Evolutionary conservation across 805 yeast species (phyloP).

Genomic region (Diddensiella santjacobensis): DNA sequence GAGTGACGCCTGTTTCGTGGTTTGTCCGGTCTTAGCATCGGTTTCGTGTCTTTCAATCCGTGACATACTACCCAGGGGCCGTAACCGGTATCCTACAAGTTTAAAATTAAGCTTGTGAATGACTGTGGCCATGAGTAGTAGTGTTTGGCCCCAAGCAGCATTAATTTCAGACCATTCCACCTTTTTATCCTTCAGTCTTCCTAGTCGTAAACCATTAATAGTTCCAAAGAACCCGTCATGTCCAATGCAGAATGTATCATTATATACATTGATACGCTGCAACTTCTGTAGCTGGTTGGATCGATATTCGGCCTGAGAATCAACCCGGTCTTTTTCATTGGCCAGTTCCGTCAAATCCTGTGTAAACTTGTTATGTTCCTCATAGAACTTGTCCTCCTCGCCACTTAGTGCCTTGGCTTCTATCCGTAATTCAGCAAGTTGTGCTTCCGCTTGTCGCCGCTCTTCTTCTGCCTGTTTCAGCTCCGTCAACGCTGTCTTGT

Average conservation of each 20-base stretch:
- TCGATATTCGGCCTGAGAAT: constrained; percentile 59
- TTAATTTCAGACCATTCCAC: constrained; percentile 90
- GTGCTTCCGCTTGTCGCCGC: constrained; percentile 39
- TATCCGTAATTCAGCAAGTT: constrained; percentile 44
- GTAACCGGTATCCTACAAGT: constrained; percentile 56
- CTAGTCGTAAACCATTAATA: constrained; percentile 81
- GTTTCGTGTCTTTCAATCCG: constrained; percentile 56
- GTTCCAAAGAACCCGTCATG: constrained; percentile 83
- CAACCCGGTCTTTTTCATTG: constrained; percentile 58
- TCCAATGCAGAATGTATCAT: constrained; percentile 77
- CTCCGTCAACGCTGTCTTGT: constrained; percentile 33
- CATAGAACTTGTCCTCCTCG: constrained; percentile 47
- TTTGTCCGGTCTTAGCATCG: constrained; percentile 38
- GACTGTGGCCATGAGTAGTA: constrained; percentile 64
- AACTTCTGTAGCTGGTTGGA: constrained; percentile 65
- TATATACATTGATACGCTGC: constrained; percentile 75
- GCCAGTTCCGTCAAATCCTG: constrained; percentile 48
- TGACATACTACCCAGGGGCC: constrained; percentile 84
- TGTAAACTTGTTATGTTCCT: constrained; percentile 52
- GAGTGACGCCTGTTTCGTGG: constrained; percentile 33
- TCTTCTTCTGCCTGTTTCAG: constrained; percentile 33
- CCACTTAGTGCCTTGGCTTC: constrained; percentile 32
- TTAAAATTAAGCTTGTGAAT: constrained; percentile 52
- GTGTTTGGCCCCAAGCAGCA: constrained; percentile 85
- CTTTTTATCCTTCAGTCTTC: constrained; percentile 52